Evolutionary conservation across 2,329 filamentous ascomycete genomes (phyloP).

Genomic region (Periconia sp.): DNA sequence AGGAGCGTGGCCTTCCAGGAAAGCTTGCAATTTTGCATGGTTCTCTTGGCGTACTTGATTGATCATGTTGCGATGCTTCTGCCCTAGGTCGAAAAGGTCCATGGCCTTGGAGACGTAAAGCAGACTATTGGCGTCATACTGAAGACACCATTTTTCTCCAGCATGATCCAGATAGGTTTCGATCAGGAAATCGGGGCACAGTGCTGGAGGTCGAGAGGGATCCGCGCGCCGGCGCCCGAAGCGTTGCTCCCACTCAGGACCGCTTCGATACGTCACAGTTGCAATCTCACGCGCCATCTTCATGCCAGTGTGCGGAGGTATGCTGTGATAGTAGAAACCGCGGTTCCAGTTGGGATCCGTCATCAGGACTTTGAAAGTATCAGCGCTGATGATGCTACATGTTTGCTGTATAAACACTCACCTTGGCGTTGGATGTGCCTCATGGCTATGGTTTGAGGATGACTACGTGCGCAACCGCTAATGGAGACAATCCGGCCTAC

Average conservation of each 20-base stretch:
- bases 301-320: slow-evolving; percentile 95
- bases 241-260: slow-evolving; percentile 95
- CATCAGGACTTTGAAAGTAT: slow-evolving; percentile 70
- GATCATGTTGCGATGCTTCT: slow-evolving; percentile 66
- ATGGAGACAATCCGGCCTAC: slow-evolving; percentile 84
- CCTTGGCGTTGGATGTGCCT: slow-evolving; percentile 90
- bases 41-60: slow-evolving; percentile 64
- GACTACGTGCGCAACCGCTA: slow-evolving; percentile 88
- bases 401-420: slow-evolving; percentile 19
- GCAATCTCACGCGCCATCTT: slow-evolving; percentile 97
- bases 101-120: slow-evolving; percentile 98
- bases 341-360: slow-evolving; percentile 98
- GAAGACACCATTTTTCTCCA: slow-evolving; percentile 95
- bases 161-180: slow-evolving; percentile 98
- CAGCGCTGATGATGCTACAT: not conserved
- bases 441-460: slow-evolving; percentile 99
- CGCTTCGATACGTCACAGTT: slow-evolving; percentile 94
- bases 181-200: slow-evolving; percentile 97
- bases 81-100: slow-evolving; percentile 93
- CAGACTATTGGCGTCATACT: slow-evolving; percentile 93
- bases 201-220: slow-evolving; percentile 77
- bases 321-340: slow-evolving; percentile 79
- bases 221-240: slow-evolving; percentile 89
- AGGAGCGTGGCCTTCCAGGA: slow-evolving; percentile 33
- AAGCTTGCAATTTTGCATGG: slow-evolving; percentile 58